A percentile compares a stretch with the other conserved stretches of the same genome.
Evolutionary conservation across 371 early-diverging fungal genomes (phyloP).

Genomic region (Mortierella sp.): DNA sequence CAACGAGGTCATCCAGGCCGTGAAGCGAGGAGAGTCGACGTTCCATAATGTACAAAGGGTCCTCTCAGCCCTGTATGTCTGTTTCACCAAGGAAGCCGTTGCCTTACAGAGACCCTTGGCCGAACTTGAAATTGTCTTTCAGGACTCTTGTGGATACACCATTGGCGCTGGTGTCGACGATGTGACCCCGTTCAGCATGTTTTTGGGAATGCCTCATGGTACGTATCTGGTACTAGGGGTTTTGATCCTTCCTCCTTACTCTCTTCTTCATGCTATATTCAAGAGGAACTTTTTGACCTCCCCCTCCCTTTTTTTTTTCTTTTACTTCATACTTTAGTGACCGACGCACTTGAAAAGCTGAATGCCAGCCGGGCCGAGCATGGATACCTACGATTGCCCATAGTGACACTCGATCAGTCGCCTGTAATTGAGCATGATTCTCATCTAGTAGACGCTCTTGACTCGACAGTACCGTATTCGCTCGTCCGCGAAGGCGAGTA

Average conservation of each 20-base stretch:
- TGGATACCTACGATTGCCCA: constrained; percentile 13
- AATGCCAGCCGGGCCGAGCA: constrained; percentile 18
- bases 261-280: constrained; percentile 1
- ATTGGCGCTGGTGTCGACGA: constrained; percentile 34
- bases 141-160: constrained; percentile 40
- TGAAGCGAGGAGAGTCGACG: constrained; percentile 2
- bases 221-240: no score
- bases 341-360: constrained; percentile 13
- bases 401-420: constrained; percentile 21
- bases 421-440: constrained; percentile 9
- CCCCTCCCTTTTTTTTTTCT: not conserved
- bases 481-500: constrained; percentile 30
- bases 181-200: constrained; percentile 28
- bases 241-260: no score
- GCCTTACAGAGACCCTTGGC: constrained; percentile 35
- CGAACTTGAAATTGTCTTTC: constrained; percentile 45
- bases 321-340: constrained; percentile 5
- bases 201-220: constrained; percentile 37
- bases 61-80: constrained; percentile 45
- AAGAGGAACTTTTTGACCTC: not conserved
- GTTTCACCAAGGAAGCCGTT: constrained; percentile 37
- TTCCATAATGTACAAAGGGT: constrained; percentile 42
- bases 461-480: constrained; percentile 20
- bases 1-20: not conserved
- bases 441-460: constrained; percentile 35